phyloP scores from a whole-genome alignment of 495 filamentous ascomycete species.

The Penicillium argentinense region DNA sequence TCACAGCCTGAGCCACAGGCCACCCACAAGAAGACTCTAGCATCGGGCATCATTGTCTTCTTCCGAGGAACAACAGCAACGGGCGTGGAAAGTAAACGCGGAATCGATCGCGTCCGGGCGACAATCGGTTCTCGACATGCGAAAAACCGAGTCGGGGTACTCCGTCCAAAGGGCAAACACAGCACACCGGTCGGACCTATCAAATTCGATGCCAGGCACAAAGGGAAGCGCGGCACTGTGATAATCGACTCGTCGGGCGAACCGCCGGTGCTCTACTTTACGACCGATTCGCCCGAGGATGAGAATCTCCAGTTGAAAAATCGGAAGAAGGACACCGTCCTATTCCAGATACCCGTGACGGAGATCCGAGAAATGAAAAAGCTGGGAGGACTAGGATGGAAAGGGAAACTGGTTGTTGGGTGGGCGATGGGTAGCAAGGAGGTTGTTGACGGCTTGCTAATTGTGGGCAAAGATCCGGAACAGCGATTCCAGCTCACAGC shows the following conservation, averaged over 20 bases:
- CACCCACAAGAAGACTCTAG: constrained; percentile 37
- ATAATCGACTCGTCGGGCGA: constrained; percentile 60
- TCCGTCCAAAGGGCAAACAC: constrained; percentile 47
- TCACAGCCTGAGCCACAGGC: background rate
- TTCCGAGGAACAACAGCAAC: constrained; percentile 69
- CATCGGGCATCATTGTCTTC: constrained; percentile 57
- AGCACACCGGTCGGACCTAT: constrained; percentile 58
- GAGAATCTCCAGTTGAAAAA: constrained; percentile 36
- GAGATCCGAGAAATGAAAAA: constrained; percentile 74
- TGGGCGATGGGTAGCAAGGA: constrained; percentile 73
- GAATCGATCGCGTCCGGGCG: constrained; percentile 66
- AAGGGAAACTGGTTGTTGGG: constrained; percentile 79
- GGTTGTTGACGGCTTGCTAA: constrained; percentile 74
- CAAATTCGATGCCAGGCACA: constrained; percentile 69
- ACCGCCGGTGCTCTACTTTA: constrained; percentile 40
- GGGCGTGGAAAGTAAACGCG: constrained; percentile 65
- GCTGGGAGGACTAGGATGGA: constrained; percentile 84
- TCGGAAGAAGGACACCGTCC: constrained; percentile 33
- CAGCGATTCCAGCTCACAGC: constrained; percentile 65
- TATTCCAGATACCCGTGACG: constrained; percentile 50
- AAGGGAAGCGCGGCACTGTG: constrained; percentile 70
- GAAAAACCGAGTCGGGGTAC: constrained; percentile 66
- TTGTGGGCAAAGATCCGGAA: constrained; percentile 54
- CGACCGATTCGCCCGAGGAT: constrained; percentile 38
- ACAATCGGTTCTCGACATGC: constrained; percentile 62